Conservation (phyloP, 83 land plant species). For the Isoetes engelmannii region DNA sequence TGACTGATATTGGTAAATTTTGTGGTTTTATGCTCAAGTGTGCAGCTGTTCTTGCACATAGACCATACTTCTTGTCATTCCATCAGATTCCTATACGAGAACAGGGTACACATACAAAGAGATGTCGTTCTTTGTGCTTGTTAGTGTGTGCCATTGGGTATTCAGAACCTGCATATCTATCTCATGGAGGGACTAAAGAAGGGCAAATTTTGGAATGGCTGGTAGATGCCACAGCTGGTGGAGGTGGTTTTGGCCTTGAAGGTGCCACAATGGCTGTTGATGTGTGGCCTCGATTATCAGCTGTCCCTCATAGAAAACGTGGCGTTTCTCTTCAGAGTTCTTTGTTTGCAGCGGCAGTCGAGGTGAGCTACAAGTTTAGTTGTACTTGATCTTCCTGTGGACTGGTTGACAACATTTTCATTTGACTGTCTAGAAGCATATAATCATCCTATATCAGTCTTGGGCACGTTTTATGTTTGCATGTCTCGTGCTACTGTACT, state of each 20-base stretch:
- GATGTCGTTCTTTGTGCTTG: conserved; percentile 16
- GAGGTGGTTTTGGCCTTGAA: conserved; percentile 26
- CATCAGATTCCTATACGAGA: too few relatives aligned
- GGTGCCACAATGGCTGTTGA: conserved; percentile 25
- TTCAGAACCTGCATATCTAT: conserved; percentile 19
- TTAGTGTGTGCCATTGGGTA: conserved; percentile 20
- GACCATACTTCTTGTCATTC: conserved; percentile 5
- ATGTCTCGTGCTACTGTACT: too few relatives aligned
- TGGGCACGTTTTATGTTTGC: too few relatives aligned
- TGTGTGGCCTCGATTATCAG: conserved; percentile 19
- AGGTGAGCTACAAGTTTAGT: conserved; percentile 3
- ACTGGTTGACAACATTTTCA: background rate
- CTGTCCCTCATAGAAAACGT: conserved; percentile 8
- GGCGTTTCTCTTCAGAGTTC: conserved; percentile 3
- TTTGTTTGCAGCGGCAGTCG: conserved; percentile 19
- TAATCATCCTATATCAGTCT: too few relatives aligned
- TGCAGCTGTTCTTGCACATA: conserved; percentile 29
- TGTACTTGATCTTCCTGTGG: background rate
- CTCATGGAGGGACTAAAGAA: conserved; percentile 20
- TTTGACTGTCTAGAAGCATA: too few relatives aligned
- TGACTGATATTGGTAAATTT: background rate
- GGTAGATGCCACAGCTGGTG: conserved; percentile 22
- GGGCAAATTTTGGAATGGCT: conserved; percentile 21
- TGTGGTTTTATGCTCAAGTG: conserved; percentile 2
- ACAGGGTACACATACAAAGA: too few relatives aligned